Base-by-base conservation (phyloP, 768 basidiomycete species). In the Scleroderma citrinum region DNA sequence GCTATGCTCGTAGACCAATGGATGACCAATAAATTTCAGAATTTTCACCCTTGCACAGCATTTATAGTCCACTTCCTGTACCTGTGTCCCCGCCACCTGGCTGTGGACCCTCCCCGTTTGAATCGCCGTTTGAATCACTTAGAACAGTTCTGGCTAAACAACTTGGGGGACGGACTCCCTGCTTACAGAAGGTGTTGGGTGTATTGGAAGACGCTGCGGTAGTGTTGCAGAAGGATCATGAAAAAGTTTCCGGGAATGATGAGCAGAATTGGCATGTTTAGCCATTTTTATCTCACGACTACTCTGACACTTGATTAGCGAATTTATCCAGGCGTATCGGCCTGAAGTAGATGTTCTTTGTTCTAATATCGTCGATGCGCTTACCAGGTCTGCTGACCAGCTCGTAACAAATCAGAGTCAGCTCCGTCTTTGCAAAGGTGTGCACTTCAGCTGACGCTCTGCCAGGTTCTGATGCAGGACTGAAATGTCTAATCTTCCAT, bases 151-250 rank as follows among this genome's bases (percentile, higher is more conserved):
- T 92, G 31, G 80, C 74, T 48, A 76, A 76, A 38, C 85, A 85
- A 52, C 68, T 91, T n/a, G 56, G 74, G 19, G 81, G 82, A 17
- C 78, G 87, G 34, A 84, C 85, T 11, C 71, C 78, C 1, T 63
- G 80, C 37, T 65, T 91, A 23, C 75, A 88, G 49, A 68, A 72
- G 19, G 73, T 85, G 12, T 61, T 92, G 50, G 65, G 62, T 7
- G 71, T 68, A 2, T 67, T 90, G 11, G 89, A 92, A 53, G 71
- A 68, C 29, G 78, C 78, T 55, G 82, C 84, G 13, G 59, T 69
- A 38, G 67, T 71, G 12, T 68, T 91, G 39, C 78, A 82, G 50
- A 69, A 74, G 17, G 88, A 92, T 61, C 67, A 89, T 32, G 55
- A 65, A 2, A 68, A 67, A 46, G 73, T 76, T 44, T 63, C 64